Percentiles rank a stretch among this genome's conserved stretches.
Evolutionary conservation across 2,329 filamentous ascomycete species (phyloP).

Genomic region (Aspergillus sp.): DNA sequence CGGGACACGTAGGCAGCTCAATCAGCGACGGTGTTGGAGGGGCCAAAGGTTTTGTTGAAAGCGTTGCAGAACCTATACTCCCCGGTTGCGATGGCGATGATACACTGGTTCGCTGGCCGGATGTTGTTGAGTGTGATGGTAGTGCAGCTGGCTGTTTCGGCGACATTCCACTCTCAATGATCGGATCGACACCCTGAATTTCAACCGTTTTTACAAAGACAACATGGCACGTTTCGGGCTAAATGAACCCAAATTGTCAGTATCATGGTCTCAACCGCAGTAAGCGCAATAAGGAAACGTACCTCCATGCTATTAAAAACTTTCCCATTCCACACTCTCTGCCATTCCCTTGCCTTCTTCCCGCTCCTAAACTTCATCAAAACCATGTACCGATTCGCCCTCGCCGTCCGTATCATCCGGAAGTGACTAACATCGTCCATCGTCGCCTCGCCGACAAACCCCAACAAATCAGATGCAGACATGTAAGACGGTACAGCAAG

Average conservation of each 20-base stretch:
- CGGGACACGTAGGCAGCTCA: slow-evolving; percentile 91
- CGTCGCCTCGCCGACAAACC: slow-evolving; percentile 86
- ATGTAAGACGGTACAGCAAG: slow-evolving; percentile 93
- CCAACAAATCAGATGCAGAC: slow-evolving; percentile 84
- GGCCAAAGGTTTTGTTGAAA: slow-evolving; percentile 63
- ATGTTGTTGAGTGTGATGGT: slow-evolving; percentile 1
- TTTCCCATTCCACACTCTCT: slow-evolving; percentile 85
- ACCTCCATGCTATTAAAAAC: slow-evolving; percentile 91
- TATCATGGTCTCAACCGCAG: not conserved
- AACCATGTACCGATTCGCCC: slow-evolving; percentile 90
- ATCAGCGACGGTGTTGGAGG: slow-evolving; percentile 80
- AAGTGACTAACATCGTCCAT: slow-evolving; percentile 87
- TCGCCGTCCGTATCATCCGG: slow-evolving; percentile 85
- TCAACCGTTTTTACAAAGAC: slow-evolving; percentile 92
- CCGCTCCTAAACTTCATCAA: slow-evolving; percentile 87
- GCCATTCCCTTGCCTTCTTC: slow-evolving; percentile 74
- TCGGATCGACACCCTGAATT: slow-evolving; percentile 65
- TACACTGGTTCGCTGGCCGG: slow-evolving; percentile 22
- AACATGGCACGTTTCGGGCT: slow-evolving; percentile 92
- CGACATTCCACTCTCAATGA: slow-evolving; percentile 23
- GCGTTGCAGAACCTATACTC: slow-evolving; percentile 41
- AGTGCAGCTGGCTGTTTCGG: slow-evolving; percentile 59
- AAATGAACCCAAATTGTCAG: slow-evolving; percentile 18
- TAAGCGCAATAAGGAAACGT: slow-evolving; percentile 29
- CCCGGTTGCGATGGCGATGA: slow-evolving; percentile 31